These are phyloP conservation scores for Luzula sylvatica DNA, from an alignment of 176 grass and related monocot genomes.

Conservation along the genomic window DNA sequence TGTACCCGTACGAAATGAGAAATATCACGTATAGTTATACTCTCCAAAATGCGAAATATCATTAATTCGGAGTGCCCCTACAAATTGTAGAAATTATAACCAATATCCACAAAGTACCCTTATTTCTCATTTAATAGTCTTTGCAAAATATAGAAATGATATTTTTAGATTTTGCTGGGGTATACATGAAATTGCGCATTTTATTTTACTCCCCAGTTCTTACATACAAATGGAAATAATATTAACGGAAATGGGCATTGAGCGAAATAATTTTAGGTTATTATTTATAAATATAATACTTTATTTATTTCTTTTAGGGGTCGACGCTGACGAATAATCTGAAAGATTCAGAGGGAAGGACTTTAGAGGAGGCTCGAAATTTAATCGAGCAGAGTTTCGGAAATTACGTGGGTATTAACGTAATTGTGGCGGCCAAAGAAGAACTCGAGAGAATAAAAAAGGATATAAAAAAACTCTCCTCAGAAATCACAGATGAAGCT, in stretches of 20 bases:
- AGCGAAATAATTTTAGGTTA: constrained; percentile 74
- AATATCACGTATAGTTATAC: no score
- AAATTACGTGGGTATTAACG: constrained; percentile 97
- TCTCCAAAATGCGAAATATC: no score
- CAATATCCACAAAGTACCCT: no score
- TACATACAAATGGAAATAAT: constrained; percentile 79
- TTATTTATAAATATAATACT: constrained; percentile 53
- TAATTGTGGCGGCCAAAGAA: constrained; percentile 86
- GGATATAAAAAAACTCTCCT: constrained; percentile 68
- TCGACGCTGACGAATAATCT: constrained; percentile 75
- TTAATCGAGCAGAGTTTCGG: constrained; percentile 96
- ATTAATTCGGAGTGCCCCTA: no score
- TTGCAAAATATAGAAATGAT: no score
- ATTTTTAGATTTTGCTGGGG: no score
- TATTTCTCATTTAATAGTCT: no score
- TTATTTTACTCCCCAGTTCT: no score
- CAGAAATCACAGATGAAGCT: constrained; percentile 82
- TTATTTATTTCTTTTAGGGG: constrained; percentile 39
- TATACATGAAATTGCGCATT: no score
- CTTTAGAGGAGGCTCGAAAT: constrained; percentile 93
- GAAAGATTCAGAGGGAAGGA: constrained; percentile 60
- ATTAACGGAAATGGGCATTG: constrained; percentile 63
- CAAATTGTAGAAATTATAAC: no score
- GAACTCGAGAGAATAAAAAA: constrained; percentile 73
- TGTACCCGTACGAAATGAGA: no score